These are phyloP conservation scores for Trichoderma guizhouense DNA, from an alignment of 2,329 filamentous ascomycete species.

Conservation along the genomic window DNA sequence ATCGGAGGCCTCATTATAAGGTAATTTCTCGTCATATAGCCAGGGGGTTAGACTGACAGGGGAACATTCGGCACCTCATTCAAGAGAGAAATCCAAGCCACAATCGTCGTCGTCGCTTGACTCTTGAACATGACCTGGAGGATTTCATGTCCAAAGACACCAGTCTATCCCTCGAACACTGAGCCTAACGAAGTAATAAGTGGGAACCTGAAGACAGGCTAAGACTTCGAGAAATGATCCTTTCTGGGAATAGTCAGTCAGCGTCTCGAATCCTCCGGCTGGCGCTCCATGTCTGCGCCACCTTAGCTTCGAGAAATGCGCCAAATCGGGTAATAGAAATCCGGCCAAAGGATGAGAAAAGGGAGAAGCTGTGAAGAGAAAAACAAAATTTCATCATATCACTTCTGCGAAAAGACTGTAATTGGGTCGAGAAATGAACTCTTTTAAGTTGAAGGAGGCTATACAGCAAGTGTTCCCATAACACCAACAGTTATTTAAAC, in stretches of 20 bases:
- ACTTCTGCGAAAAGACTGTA: neutral
- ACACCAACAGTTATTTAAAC: neutral
- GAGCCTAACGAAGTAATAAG: neutral
- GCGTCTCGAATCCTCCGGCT: neutral
- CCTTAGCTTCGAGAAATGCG: neutral
- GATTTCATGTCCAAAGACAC: neutral
- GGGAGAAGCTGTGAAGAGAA: neutral
- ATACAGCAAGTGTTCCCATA: neutral
- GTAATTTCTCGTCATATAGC: neutral
- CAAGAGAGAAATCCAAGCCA: neutral
- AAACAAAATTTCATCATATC: neutral
- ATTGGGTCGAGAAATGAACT: neutral
- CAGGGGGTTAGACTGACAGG: neutral
- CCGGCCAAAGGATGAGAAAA: neutral
- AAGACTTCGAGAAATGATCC: neutral
- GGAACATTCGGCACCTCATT: neutral
- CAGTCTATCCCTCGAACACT: neutral
- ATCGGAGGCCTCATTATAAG: neutral
- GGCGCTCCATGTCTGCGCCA: neutral
- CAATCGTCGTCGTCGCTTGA: neutral
- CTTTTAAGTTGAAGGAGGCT: neutral
- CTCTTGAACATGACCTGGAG: neutral
- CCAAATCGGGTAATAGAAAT: neutral
- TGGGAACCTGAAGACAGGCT: neutral
- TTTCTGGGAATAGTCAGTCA: neutral